These are phyloP conservation scores for Spergularia marina DNA, from an alignment of 148 eudicot species.

Conservation along the genomic window DNA sequence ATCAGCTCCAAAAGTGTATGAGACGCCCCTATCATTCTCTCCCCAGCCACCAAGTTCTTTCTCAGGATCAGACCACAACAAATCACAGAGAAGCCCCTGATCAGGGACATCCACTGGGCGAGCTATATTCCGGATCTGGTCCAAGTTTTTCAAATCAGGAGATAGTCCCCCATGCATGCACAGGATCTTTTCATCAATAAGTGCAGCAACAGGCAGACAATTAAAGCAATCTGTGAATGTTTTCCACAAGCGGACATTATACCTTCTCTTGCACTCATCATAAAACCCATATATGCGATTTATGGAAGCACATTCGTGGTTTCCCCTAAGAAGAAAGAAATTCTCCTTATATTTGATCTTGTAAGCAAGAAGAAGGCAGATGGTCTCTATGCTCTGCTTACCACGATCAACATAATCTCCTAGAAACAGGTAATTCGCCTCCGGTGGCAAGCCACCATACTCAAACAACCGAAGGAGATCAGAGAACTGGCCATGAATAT, in stretches of 20 bases:
- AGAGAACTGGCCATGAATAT: conserved; percentile 72
- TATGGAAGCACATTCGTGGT: conserved; percentile 81
- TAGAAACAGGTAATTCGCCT: conserved; percentile 67
- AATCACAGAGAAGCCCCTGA: conserved; percentile 71
- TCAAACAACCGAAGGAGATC: conserved; percentile 84
- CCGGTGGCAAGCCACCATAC: conserved; percentile 79
- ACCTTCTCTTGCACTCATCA: conserved; percentile 86
- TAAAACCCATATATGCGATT: conserved; percentile 81
- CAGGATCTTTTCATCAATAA: conserved; percentile 74
- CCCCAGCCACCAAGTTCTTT: conserved; percentile 79
- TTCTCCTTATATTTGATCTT: conserved; percentile 81
- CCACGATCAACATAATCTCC: conserved; percentile 90
- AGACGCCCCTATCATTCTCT: conserved; percentile 81
- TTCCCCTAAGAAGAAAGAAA: conserved; percentile 79
- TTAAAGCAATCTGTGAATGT: conserved; percentile 73
- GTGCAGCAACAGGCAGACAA: conserved; percentile 79
- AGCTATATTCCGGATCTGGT: conserved; percentile 65
- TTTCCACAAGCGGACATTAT: conserved; percentile 73
- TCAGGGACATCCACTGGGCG: conserved; percentile 82
- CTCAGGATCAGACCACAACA: conserved; percentile 79
- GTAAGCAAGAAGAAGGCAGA: conserved; percentile 79
- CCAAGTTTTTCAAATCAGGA: conserved; percentile 60
- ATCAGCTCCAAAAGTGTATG: conserved; percentile 71
- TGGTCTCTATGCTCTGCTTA: conserved; percentile 79
- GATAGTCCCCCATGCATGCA: conserved; percentile 89